Percentiles rank a stretch among this genome's conserved stretches.
phyloP scores from a whole-genome alignment of 805 yeast genomes.

The Candida sphagnicola region DNA sequence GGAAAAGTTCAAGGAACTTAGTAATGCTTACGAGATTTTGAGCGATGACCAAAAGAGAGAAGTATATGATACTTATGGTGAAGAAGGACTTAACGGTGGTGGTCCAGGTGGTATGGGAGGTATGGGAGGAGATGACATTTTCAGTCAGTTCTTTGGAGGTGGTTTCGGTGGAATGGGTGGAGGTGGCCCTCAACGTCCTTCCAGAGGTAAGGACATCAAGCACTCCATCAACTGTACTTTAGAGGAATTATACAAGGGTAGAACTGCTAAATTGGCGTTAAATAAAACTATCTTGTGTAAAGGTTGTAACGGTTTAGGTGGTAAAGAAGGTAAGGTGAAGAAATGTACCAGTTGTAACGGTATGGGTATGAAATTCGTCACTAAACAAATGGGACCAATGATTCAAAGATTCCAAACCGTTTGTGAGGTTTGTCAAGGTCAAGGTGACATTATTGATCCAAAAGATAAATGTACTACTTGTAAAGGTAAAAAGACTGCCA shows the following conservation, averaged over 20 bases:
- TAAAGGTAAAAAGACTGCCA: constrained; percentile 80
- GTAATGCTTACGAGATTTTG: constrained; percentile 84
- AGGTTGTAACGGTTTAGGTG: constrained; percentile 92
- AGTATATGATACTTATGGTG: constrained; percentile 84
- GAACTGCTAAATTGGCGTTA: constrained; percentile 88
- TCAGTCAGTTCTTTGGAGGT: constrained; percentile 78
- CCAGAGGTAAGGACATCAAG: constrained; percentile 85
- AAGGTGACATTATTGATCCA: constrained; percentile 83
- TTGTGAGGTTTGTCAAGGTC: constrained; percentile 90
- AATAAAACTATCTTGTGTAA: constrained; percentile 89
- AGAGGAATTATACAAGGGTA: constrained; percentile 93
- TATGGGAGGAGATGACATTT: constrained; percentile 65
- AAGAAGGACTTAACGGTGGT: constrained; percentile 78
- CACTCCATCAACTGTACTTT: constrained; percentile 82
- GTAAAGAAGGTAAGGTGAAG: constrained; percentile 85
- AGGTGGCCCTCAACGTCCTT: constrained; percentile 76
- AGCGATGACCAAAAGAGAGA: constrained; percentile 87
- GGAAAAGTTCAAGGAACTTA: constrained; percentile 89
- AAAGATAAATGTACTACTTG: constrained; percentile 87
- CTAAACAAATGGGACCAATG: constrained; percentile 99
- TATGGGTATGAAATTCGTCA: constrained; percentile 83
- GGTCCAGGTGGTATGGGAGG: constrained; percentile 63
- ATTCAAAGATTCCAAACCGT: constrained; percentile 95
- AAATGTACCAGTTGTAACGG: constrained; percentile 88
- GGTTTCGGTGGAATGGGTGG: constrained; percentile 55